Evolutionary conservation across 495 filamentous ascomycete genomes (phyloP), one percentile per base, ranked within the genome.

Genomic region (Penicillium dipodomyicola): DNA sequence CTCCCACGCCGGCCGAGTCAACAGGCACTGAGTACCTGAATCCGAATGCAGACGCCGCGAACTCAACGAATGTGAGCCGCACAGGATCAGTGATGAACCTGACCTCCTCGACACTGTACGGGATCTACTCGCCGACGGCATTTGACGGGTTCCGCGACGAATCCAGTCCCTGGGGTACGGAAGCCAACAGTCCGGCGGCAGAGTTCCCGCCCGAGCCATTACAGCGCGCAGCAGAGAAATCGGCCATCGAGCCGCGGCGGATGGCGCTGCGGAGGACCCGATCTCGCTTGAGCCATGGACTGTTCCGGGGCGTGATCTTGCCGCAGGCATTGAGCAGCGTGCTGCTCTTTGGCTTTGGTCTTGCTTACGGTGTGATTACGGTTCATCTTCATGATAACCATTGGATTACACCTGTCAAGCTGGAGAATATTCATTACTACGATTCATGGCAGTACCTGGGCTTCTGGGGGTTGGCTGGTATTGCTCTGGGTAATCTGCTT

Each of bases 91-190:
- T 90, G 27, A 80, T 93, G 63, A 96, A 96, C 68, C 81, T 97
- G 49, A 96, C 92, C 27, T 85, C 88, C 14, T 90, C 89, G 3
- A 96, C 94, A 1, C 83, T 97, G 0, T 88, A 86, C 60, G 94
- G 94, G 43, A 98, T 97, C 67, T 97, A 94, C 75, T 81, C 84
- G 11, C 89, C 86, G 14, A 84, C 82, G 4, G 82, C 77, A 56
- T 80, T 79, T 60, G 77, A 78, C 55, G 75, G 69, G 41, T 70
- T 67, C 32, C 75, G 76, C 17, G 80, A 83, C 53, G 84, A 83
- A 37, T 63, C 72, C 47, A 73, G 75, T 40, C 82, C 89, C 35
- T 92, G 87, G 86, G 89, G 86, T 33, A 88, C 84, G 1, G 89
- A 89, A 43, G 79, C 83, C 19, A 78, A 88, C 59, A 86, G 87